Evolutionary conservation across 2,329 filamentous ascomycete species (phyloP), one percentile per base, ranked within the genome.

Genomic region (Alternaria gaisen): DNA sequence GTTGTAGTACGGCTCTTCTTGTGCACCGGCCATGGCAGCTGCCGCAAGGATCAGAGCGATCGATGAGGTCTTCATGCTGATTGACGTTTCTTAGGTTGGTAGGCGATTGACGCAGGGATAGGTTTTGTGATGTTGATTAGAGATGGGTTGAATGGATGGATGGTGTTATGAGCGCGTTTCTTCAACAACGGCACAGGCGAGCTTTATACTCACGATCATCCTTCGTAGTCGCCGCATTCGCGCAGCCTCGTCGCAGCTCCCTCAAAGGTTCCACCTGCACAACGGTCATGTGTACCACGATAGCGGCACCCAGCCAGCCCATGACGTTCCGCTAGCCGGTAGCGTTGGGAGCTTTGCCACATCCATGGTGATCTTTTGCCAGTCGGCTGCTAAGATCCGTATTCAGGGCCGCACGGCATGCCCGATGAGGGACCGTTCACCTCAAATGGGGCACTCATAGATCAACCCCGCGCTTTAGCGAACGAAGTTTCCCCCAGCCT

Each of bases 21-120:
- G 77, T 10, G 78, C 76, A 20, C 54, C 58, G n/a, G 66, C 65
- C n/a, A 58, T 32, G 32, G 68, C 64, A 32, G 73, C 63, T 24
- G 65, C 65, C n/a, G 72, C 66, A 28, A 78, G 63, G 40, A 68
- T 60, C 36, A 75, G 47, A 53, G 65, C 30, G 53, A 71, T 34
- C 5, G 68, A 51, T 16, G 60, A 22, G 38, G 56, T 50, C 57
- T 74, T 75, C 74, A 73, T 72, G 18, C 16, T 61, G 52, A 12
- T 4, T 22, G 55, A n/a, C 30, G 18, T 8, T 20, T 12, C 10
- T 38, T 22, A 22, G 20, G 6, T 22, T 50, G 5, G 38, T 48
- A 58, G 44, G 36, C 28, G 28, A 18, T 32, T 53, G 43, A 34
- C 26, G 44, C 12, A 5, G 18, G 11, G 16, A 43, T 20, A 28